phyloP scores from a whole-genome alignment of 2,329 filamentous ascomycete genomes.

The Chaetomiaceae sp. region DNA sequence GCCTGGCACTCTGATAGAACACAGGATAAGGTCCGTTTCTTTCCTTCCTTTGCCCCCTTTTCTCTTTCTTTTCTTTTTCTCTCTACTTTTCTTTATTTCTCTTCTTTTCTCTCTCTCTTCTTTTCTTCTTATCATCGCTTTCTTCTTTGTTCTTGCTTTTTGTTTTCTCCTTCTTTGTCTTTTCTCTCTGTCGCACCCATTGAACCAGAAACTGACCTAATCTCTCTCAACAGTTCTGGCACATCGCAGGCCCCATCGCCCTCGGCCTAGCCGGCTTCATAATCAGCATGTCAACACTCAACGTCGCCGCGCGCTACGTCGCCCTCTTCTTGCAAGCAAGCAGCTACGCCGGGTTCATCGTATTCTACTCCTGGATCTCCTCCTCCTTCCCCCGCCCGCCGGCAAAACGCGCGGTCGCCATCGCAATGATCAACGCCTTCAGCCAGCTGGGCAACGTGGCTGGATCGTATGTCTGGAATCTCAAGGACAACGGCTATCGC shows the following conservation, averaged over 20 bases:
- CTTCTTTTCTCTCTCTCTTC: too few species aligned
- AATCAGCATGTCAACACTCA: constrained; percentile 55
- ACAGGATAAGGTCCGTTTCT: constrained; percentile 45
- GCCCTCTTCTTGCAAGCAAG: constrained; percentile 56
- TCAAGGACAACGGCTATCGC: constrained; percentile 55
- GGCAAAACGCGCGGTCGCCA: constrained; percentile 56
- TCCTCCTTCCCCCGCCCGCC: constrained; percentile 54
- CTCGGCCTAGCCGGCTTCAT: constrained; percentile 53
- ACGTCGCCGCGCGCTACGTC: constrained; percentile 53
- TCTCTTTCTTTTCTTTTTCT: too few species aligned
- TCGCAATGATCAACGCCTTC: constrained; percentile 57
- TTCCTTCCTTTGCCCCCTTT: background rate
- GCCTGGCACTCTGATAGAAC: constrained; percentile 53
- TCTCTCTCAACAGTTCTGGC: constrained; percentile 48
- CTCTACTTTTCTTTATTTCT: too few species aligned
- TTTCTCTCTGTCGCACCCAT: background rate
- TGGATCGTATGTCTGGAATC: constrained; percentile 58
- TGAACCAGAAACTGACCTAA: background rate
- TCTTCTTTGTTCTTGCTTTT: too few species aligned
- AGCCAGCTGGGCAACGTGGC: constrained; percentile 55
- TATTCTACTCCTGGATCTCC: constrained; percentile 55
- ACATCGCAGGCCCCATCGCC: constrained; percentile 49
- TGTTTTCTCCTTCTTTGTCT: too few species aligned
- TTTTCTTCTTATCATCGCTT: too few species aligned
- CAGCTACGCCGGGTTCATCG: constrained; percentile 53